Percentiles rank a stretch among this genome's conserved stretches.
phyloP scores from a whole-genome alignment of 768 basidiomycete species.

The Trametes gibbosa region DNA sequence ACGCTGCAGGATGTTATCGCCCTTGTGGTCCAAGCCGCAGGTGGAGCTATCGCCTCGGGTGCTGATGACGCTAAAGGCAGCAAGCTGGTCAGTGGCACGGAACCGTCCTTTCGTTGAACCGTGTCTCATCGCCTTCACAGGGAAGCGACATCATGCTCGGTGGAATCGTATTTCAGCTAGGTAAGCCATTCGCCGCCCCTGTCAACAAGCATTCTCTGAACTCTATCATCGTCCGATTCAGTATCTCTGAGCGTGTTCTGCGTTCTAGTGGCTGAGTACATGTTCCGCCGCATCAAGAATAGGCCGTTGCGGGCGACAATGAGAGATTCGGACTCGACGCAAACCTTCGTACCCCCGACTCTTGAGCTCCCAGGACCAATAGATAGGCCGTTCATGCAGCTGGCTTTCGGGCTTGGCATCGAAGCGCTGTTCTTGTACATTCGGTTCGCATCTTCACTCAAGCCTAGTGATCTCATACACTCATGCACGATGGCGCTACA shows the following conservation, averaged over 20 bases:
- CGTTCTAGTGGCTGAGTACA: background rate
- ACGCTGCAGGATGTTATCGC: background rate
- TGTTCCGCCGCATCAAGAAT: background rate
- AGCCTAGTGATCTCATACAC: background rate
- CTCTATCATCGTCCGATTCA: background rate
- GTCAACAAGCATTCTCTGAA: background rate
- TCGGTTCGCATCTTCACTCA: background rate
- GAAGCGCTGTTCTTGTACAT: slow-evolving; percentile 10
- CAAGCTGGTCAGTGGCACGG: background rate
- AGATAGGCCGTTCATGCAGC: background rate
- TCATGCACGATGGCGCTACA: background rate
- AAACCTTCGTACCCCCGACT: too few relatives aligned
- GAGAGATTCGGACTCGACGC: too few relatives aligned
- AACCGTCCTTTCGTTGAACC: background rate
- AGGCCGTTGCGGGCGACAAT: slow-evolving; percentile 15
- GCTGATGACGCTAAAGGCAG: background rate
- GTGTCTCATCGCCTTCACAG: background rate
- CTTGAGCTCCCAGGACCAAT: background rate
- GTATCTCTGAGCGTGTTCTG: slow-evolving; percentile 1
- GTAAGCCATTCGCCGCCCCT: background rate
- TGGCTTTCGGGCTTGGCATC: background rate
- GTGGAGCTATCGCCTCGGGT: background rate
- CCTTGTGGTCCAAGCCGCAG: background rate
- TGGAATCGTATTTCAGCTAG: slow-evolving; percentile 26
- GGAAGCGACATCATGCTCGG: slow-evolving; percentile 27